Evolutionary conservation across 2,329 filamentous ascomycete genomes (phyloP).

Genomic region (Neofusicoccum kwambonambiense): DNA sequence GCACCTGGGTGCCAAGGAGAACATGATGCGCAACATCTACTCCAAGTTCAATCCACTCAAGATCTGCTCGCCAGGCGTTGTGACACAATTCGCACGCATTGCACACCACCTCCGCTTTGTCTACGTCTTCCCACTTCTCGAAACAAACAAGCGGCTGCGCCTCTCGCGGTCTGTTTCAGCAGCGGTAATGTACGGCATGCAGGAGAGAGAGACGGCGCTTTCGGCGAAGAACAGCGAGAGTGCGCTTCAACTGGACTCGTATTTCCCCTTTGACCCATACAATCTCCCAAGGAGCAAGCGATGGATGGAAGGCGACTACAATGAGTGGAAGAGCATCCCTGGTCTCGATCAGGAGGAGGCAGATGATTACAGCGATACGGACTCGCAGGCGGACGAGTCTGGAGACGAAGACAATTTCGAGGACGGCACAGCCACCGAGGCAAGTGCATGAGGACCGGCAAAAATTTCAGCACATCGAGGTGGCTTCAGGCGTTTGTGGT

Average conservation of each 20-base stretch:
- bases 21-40: conserved; percentile 75
- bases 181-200: conserved; percentile 38
- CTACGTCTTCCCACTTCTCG: conserved; percentile 84
- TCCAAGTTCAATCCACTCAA: conserved; percentile 92
- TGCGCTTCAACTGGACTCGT: conserved; percentile 83
- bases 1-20: conserved; percentile 70
- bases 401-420: conserved; percentile 29
- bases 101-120: conserved; percentile 82
- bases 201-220: conserved; percentile 56
- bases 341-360: conserved; percentile 40
- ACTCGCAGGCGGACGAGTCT: conserved; percentile 25
- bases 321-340: conserved; percentile 38
- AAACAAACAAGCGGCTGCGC: conserved; percentile 87
- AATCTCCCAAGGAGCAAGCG: conserved; percentile 80
- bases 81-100: conserved; percentile 86
- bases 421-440: conserved; percentile 23
- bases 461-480: background rate
- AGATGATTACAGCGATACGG: conserved; percentile 36
- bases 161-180: conserved; percentile 67
- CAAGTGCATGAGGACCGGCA: conserved; percentile 12
- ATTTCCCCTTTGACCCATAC: conserved; percentile 98
- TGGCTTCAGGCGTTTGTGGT: background rate
- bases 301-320: conserved; percentile 69
- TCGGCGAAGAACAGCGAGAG: conserved; percentile 65
- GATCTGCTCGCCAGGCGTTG: conserved; percentile 87